A percentile compares a stretch with the other conserved stretches of the same genome.
Conservation (phyloP, 1,139 yeast species). For the Groenewaldozyma auringiensis region DNA sequence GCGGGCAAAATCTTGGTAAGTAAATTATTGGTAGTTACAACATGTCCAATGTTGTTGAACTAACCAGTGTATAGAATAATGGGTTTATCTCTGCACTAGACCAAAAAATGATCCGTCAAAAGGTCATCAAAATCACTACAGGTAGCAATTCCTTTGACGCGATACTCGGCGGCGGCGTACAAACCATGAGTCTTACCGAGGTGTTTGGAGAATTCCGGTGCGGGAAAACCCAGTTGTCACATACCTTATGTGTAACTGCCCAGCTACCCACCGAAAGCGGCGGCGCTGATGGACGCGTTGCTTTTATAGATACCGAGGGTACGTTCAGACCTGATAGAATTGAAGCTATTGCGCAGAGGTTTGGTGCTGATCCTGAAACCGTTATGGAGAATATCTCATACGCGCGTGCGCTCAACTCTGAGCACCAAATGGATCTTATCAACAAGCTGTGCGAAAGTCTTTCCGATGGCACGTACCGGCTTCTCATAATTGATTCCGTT, state of each 20-base stretch:
- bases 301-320: slow-evolving; percentile 55
- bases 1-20: slow-evolving; percentile 40
- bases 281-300: slow-evolving; percentile 57
- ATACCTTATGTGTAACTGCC: slow-evolving; percentile 52
- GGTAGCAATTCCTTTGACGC: slow-evolving; percentile 49
- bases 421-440: slow-evolving; percentile 51
- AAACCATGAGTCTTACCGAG: slow-evolving; percentile 55
- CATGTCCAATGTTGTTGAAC: slow-evolving; percentile 13
- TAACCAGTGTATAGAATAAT: slow-evolving; percentile 23
- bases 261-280: slow-evolving; percentile 49
- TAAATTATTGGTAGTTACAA: slow-evolving; percentile 10
- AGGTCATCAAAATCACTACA: slow-evolving; percentile 43
- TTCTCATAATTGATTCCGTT: slow-evolving; percentile 48
- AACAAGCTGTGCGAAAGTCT: slow-evolving; percentile 46
- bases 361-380: slow-evolving; percentile 45
- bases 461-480: slow-evolving; percentile 42
- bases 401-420: slow-evolving; percentile 53
- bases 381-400: slow-evolving; percentile 49
- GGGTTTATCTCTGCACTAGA: slow-evolving; percentile 50
- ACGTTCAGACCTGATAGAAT: slow-evolving; percentile 36
- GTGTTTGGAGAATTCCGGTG: slow-evolving; percentile 59
- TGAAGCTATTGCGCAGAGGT: slow-evolving; percentile 46
- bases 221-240: slow-evolving; percentile 55
- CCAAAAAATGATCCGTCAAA: slow-evolving; percentile 43
- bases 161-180: slow-evolving; percentile 51